Conservation (phyloP, 306 rosid species). For the Rosa persica region DNA sequence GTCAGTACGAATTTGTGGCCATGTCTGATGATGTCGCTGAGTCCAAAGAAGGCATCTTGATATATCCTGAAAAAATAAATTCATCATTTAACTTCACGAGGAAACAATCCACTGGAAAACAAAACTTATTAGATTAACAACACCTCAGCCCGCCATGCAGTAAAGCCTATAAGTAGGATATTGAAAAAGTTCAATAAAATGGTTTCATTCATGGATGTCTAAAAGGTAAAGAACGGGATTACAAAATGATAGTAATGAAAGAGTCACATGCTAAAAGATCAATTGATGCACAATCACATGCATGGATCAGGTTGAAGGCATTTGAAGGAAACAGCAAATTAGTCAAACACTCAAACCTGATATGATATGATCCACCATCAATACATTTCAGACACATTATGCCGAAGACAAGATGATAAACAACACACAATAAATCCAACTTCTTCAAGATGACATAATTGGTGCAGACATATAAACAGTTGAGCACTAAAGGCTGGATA, state of each 20-base stretch:
- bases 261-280: background rate
- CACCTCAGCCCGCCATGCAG: too few relatives aligned
- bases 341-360: constrained; percentile 8
- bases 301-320: background rate
- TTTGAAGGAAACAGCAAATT: background rate
- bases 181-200: background rate
- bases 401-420: background rate
- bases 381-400: background rate
- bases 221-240: background rate
- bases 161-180: too few relatives aligned
- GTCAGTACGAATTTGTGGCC: constrained; percentile 95
- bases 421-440: background rate
- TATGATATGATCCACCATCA: background rate
- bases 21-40: constrained; percentile 92
- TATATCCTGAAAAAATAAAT: constrained; percentile 63
- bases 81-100: background rate
- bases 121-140: constrained; percentile 12
- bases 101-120: background rate
- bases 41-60: constrained; percentile 95
- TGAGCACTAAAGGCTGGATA: background rate
- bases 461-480: background rate
- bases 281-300: background rate
- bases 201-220: background rate
- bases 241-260: background rate
- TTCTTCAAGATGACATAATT: background rate